phyloP scores from a whole-genome alignment of 257 asterid genomes.

The Solanum raphanifolium region DNA sequence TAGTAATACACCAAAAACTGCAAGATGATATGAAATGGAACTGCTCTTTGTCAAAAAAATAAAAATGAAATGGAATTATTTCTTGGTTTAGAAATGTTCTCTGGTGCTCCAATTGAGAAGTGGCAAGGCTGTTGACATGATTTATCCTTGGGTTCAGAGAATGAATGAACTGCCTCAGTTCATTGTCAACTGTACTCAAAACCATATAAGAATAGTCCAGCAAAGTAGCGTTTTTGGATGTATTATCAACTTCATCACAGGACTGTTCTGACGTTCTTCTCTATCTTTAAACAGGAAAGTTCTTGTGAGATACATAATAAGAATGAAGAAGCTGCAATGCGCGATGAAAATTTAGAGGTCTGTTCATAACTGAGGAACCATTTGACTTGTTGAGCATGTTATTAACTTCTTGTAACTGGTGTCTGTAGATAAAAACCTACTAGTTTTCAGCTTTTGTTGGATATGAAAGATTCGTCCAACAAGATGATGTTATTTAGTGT shows the following conservation, averaged over 20 bases:
- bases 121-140: background rate
- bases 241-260: background rate
- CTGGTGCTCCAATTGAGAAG: background rate
- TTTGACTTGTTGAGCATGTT: background rate
- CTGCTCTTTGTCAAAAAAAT: background rate
- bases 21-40: background rate
- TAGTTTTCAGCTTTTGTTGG: background rate
- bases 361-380: background rate
- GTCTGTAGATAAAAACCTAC: background rate
- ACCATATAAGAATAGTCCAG: background rate
- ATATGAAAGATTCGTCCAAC: background rate
- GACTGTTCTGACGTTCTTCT: background rate
- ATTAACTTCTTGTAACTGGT: background rate
- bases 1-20: background rate
- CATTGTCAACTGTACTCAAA: background rate
- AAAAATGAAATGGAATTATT: background rate
- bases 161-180: background rate
- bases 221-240: background rate
- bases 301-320: background rate
- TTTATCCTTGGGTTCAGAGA: background rate
- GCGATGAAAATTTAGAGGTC: background rate
- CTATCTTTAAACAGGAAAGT: background rate
- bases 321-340: background rate
- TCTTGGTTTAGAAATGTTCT: slow-evolving; percentile 9
- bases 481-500: background rate